These are phyloP conservation scores for Arachnopeziza araneosa DNA, from an alignment of 2,329 filamentous ascomycete species.

Conservation along the genomic window DNA sequence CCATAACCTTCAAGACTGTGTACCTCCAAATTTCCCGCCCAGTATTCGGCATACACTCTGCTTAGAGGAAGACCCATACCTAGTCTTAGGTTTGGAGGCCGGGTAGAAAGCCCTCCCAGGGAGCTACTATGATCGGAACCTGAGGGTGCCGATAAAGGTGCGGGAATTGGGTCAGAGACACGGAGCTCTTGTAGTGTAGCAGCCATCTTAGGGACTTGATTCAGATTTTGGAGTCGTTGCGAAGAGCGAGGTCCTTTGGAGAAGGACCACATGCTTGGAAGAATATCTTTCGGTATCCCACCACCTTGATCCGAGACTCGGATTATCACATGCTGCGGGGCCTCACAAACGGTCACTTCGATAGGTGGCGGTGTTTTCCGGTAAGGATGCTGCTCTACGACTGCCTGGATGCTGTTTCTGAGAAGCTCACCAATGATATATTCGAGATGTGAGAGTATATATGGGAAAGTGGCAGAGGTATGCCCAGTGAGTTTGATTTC, in stretches of 20 bases:
- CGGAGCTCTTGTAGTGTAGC: conserved; percentile 87
- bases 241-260: conserved; percentile 81
- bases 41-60: conserved; percentile 93
- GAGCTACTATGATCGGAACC: background rate
- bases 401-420: conserved; percentile 89
- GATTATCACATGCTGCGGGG: conserved; percentile 91
- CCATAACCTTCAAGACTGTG: conserved; percentile 95
- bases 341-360: conserved; percentile 90
- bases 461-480: conserved; percentile 85
- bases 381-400: conserved; percentile 56
- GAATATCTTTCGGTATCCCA: conserved; percentile 76
- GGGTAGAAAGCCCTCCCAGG: conserved; percentile 70
- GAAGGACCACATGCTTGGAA: conserved; percentile 95
- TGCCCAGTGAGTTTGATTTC: conserved; percentile 81
- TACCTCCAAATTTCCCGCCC: conserved; percentile 86
- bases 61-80: conserved; percentile 94
- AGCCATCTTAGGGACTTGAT: conserved; percentile 82
- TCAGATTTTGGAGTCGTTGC: conserved; percentile 76
- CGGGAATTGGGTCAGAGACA: conserved; percentile 25
- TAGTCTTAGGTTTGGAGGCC: conserved; percentile 79
- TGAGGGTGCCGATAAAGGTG: background rate
- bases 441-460: conserved; percentile 91
- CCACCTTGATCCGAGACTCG: conserved; percentile 93
- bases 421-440: conserved; percentile 96
- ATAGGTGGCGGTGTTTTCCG: conserved; percentile 63